Conservation (phyloP, 331 rosid species). For the Quercus tomentella region DNA sequence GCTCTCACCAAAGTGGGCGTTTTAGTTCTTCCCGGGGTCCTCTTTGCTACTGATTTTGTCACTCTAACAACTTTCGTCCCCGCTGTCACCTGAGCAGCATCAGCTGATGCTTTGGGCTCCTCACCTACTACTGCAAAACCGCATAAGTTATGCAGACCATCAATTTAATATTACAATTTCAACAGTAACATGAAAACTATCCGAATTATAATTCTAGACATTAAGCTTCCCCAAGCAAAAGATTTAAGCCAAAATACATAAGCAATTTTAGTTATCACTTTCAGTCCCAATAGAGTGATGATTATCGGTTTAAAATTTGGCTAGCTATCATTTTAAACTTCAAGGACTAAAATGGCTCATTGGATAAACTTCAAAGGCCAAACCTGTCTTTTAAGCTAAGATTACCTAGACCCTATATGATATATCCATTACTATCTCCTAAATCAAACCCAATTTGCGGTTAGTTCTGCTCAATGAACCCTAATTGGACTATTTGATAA, state of each 20-base stretch:
- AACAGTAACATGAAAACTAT: background rate
- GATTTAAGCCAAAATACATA: background rate
- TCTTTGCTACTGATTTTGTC: constrained; percentile 27
- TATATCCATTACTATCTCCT: no score
- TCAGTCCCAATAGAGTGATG: no score
- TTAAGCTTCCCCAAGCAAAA: background rate
- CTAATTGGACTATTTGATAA: background rate
- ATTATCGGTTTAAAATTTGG: no score
- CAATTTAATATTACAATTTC: background rate
- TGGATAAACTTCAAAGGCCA: no score
- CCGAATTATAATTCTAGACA: background rate
- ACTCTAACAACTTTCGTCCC: constrained; percentile 15
- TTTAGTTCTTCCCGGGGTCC: constrained; percentile 27
- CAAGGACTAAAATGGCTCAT: no score
- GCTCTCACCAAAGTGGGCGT: constrained; percentile 10
- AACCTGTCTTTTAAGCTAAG: no score
- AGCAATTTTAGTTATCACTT: no score
- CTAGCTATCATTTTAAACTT: no score
- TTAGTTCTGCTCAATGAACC: background rate
- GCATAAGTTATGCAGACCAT: background rate
- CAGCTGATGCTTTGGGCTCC: constrained; percentile 24
- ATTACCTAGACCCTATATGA: no score
- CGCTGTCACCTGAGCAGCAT: constrained; percentile 16
- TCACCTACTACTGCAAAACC: constrained; percentile 16
- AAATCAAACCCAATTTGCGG: no score